These are phyloP conservation scores for Meyerozyma guilliermondii DNA, from an alignment of 1,139 yeast genomes.

Conservation along the genomic window DNA sequence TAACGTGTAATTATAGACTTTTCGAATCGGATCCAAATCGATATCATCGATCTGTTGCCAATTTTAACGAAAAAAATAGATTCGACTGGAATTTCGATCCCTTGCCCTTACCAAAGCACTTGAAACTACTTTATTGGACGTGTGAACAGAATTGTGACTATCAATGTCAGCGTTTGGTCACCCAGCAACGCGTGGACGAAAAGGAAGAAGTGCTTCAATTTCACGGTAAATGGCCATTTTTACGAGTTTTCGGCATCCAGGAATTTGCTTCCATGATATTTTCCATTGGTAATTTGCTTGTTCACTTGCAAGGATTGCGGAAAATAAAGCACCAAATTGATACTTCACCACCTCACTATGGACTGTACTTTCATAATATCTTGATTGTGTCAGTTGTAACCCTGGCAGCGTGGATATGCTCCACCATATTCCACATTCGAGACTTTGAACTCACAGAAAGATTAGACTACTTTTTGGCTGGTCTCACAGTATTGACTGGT, in stretches of 20 bases:
- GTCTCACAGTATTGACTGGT: constrained; percentile 76
- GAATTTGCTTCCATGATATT: constrained; percentile 81
- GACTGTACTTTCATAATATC: constrained; percentile 29
- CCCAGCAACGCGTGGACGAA: constrained; percentile 42
- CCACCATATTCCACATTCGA: constrained; percentile 82
- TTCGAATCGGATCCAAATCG: constrained; percentile 22
- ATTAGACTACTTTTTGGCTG: constrained; percentile 90
- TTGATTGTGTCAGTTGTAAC: constrained; percentile 33
- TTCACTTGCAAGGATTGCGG: constrained; percentile 60
- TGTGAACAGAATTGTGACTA: constrained; percentile 87
- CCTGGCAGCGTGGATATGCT: constrained; percentile 77
- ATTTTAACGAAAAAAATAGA: constrained; percentile 12
- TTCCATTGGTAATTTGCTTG: constrained; percentile 72
- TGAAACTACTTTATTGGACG: constrained; percentile 63
- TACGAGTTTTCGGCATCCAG: constrained; percentile 69
- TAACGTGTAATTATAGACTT: constrained; percentile 23
- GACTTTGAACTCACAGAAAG: constrained; percentile 78
- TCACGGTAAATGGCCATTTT: constrained; percentile 97
- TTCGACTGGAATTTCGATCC: constrained; percentile 32
- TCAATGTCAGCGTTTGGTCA: constrained; percentile 76
- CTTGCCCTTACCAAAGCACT: constrained; percentile 36
- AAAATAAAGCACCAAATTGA: constrained; percentile 19
- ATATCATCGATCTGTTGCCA: constrained; percentile 6
- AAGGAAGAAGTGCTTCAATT: constrained; percentile 66
- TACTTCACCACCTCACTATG: background rate